Conservation (phyloP, 2,329 filamentous ascomycete genomes). For the Fusarium camptoceras region DNA sequence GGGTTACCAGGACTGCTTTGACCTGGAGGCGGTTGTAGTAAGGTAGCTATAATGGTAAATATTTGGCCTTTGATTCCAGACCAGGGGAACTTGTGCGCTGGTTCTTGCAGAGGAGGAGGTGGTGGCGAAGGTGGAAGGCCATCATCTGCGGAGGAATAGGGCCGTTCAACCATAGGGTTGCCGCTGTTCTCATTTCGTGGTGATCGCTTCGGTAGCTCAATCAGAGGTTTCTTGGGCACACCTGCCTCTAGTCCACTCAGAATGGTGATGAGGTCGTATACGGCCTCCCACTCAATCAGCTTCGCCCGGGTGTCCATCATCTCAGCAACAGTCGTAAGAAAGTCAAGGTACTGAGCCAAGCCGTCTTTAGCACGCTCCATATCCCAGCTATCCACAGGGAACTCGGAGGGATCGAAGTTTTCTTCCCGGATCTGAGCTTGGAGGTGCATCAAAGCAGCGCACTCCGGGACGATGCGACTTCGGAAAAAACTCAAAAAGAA, state of each 20-base stretch:
- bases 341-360: constrained; percentile 92
- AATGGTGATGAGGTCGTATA: constrained; percentile 87
- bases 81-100: constrained; percentile 73
- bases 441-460: constrained; percentile 91
- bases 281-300: constrained; percentile 90
- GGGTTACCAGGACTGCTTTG: constrained; percentile 72
- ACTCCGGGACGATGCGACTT: constrained; percentile 92
- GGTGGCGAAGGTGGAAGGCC: constrained; percentile 54
- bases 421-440: constrained; percentile 89
- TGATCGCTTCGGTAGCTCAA: constrained; percentile 54
- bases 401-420: constrained; percentile 82
- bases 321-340: constrained; percentile 89
- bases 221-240: constrained; percentile 83
- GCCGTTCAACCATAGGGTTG: constrained; percentile 68
- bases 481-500: constrained; percentile 95
- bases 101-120: constrained; percentile 66
- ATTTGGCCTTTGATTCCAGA: constrained; percentile 89
- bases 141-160: constrained; percentile 61
- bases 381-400: constrained; percentile 95
- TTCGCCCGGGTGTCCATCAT: constrained; percentile 85
- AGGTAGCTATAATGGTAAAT: constrained; percentile 86
- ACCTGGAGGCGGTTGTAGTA: constrained; percentile 83
- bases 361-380: constrained; percentile 98
- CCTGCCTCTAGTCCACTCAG: constrained; percentile 88
- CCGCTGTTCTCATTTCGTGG: constrained; percentile 32